Evolutionary conservation across 306 rosid genomes (phyloP).

Genomic region (Acacia melanoxylon): DNA sequence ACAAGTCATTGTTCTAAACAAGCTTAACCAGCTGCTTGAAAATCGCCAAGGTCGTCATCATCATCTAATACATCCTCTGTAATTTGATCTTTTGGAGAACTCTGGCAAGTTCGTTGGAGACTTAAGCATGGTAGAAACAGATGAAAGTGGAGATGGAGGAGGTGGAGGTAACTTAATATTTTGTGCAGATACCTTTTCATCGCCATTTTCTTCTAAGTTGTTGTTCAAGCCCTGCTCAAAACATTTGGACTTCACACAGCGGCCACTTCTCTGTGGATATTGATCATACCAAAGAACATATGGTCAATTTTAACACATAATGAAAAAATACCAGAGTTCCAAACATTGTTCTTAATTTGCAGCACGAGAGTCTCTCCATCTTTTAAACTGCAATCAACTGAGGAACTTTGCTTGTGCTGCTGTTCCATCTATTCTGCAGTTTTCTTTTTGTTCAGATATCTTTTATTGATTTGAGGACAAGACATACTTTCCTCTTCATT

Average conservation of each 20-base stretch:
- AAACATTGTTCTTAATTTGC: constrained; percentile 52
- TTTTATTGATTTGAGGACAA: constrained; percentile 30
- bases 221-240: no score
- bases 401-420: constrained; percentile 57
- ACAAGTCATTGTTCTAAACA: constrained; percentile 7
- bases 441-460: constrained; percentile 87
- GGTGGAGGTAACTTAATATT: constrained; percentile 55
- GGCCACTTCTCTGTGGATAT: constrained; percentile 14
- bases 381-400: constrained; percentile 59
- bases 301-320: background rate
- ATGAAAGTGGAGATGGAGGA: constrained; percentile 41
- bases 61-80: constrained; percentile 18
- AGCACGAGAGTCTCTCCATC: constrained; percentile 67
- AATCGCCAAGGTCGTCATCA: constrained; percentile 64
- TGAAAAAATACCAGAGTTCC: constrained; percentile 17
- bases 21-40: constrained; percentile 45
- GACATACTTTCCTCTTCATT: background rate
- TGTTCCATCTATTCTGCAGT: constrained; percentile 83
- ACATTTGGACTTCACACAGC: no score
- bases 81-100: constrained; percentile 20
- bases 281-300: background rate
- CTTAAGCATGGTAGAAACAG: no score
- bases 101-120: constrained; percentile 22
- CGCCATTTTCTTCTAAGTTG: constrained; percentile 29
- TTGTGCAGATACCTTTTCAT: constrained; percentile 35